Evolutionary conservation across 805 yeast species (phyloP).

Genomic region (Candida glaebosa): DNA sequence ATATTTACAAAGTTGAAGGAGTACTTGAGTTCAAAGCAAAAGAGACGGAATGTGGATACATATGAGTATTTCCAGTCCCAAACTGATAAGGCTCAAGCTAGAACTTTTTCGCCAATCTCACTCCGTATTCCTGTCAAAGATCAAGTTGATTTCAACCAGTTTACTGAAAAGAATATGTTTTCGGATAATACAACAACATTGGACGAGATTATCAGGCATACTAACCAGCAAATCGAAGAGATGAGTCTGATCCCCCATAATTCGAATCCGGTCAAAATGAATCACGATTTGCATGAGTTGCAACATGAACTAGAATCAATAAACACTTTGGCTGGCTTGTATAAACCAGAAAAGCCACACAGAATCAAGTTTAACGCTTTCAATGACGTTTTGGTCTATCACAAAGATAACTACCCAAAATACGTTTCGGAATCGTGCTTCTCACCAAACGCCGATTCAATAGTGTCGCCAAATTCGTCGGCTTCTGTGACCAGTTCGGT

Average conservation of each 20-base stretch:
- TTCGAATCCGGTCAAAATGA: too few species aligned
- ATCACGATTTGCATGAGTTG: too few species aligned
- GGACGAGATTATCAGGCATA: not conserved
- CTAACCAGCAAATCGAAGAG: not conserved
- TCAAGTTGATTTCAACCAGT: not conserved
- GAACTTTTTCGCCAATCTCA: not conserved
- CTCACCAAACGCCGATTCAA: not conserved
- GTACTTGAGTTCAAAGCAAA: not conserved
- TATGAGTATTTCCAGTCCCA: too few species aligned
- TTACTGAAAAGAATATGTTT: too few species aligned
- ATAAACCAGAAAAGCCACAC: not conserved
- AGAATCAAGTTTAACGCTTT: not conserved
- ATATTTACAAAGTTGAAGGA: conserved; percentile 1
- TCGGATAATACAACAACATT: not conserved
- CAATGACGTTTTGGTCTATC: not conserved
- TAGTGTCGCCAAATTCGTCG: not conserved
- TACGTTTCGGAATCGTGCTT: not conserved
- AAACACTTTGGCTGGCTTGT: not conserved
- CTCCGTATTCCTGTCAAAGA: not conserved
- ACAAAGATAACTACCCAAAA: not conserved
- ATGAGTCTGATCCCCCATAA: not conserved
- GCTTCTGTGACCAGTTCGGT: not conserved
- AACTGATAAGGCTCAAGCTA: too few species aligned
- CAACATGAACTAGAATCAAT: not conserved
- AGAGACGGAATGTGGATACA: too few species aligned